A percentile compares a stretch with the other conserved stretches of the same genome.
Conservation (phyloP, 345 rosid species). For the Psidium friedrichsthalianum region DNA sequence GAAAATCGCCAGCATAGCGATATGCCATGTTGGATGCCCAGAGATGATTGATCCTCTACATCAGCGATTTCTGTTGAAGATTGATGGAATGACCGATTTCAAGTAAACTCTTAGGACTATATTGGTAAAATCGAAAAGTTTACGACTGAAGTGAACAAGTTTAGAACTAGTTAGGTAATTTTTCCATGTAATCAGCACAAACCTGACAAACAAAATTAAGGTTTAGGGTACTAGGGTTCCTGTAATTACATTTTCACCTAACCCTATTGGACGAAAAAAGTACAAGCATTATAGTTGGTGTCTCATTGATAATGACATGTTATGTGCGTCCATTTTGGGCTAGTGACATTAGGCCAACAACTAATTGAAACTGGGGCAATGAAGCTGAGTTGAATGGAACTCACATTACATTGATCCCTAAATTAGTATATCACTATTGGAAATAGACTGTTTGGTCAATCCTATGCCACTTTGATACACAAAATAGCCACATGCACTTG, state of each 20-base stretch:
- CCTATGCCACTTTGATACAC: no score
- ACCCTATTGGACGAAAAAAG: not conserved
- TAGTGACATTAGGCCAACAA: not conserved
- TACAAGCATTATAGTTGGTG: not conserved
- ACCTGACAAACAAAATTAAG: not conserved
- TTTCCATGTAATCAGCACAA: not conserved
- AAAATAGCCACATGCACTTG: no score
- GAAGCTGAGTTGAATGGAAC: no score
- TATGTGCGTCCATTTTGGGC: not conserved
- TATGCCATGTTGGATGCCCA: rapidly evolving
- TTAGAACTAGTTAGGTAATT: not conserved
- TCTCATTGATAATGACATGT: not conserved
- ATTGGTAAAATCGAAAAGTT: not conserved
- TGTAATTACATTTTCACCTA: not conserved
- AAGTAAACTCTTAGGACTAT: not conserved
- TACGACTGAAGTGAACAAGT: rapidly evolving
- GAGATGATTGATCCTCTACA: rapidly evolving
- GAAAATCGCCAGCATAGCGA: no score
- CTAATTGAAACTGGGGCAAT: not conserved
- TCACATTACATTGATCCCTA: no score
- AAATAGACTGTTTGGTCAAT: no score
- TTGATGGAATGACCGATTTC: not conserved
- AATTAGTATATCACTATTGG: no score
- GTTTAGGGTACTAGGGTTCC: no score
- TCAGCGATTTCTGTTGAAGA: rapidly evolving